Conservation (phyloP, 2,329 filamentous ascomycete species). For the Didymella sp. region DNA sequence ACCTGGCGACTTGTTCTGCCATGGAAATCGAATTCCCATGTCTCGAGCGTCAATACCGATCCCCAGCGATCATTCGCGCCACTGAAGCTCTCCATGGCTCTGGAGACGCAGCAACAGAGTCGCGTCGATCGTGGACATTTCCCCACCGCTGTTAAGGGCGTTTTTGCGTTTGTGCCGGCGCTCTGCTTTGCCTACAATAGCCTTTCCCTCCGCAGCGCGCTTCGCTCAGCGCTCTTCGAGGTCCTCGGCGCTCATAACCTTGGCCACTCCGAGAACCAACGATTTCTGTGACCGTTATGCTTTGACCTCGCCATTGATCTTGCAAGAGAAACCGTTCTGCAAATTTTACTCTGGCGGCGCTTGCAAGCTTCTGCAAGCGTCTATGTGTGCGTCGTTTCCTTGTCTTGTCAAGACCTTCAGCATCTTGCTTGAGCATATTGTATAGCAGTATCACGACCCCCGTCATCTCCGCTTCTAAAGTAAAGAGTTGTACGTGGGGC, state of each 20-base stretch:
- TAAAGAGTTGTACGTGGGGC: conserved; percentile 24
- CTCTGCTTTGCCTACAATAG: not conserved
- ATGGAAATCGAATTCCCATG: too few relatives aligned
- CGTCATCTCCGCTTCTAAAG: conserved; percentile 9
- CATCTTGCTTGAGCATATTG: too few relatives aligned
- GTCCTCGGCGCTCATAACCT: conserved; percentile 16
- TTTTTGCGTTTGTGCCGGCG: not conserved
- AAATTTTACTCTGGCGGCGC: conserved; percentile 36
- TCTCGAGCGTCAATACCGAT: too few relatives aligned
- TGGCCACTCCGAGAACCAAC: conserved; percentile 12
- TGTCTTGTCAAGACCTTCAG: too few relatives aligned
- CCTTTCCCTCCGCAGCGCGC: conserved; percentile 1
- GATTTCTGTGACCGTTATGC: conserved; percentile 6
- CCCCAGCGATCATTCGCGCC: not conserved
- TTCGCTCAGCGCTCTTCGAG: conserved; percentile 15
- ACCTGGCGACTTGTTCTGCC: too few relatives aligned
- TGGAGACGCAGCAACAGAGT: not conserved
- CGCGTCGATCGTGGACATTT: too few relatives aligned
- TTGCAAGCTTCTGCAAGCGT: conserved; percentile 21
- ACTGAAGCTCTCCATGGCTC: not conserved
- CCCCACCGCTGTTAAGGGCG: too few relatives aligned
- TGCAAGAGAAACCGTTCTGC: conserved; percentile 33
- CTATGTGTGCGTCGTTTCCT: too few relatives aligned
- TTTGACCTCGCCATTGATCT: conserved; percentile 37
- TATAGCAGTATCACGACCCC: too few relatives aligned